Percentiles rank a stretch among this genome's conserved stretches.
These are phyloP conservation scores for Argentina anserina DNA, from an alignment of 306 rosid species.

Conservation along the genomic window DNA sequence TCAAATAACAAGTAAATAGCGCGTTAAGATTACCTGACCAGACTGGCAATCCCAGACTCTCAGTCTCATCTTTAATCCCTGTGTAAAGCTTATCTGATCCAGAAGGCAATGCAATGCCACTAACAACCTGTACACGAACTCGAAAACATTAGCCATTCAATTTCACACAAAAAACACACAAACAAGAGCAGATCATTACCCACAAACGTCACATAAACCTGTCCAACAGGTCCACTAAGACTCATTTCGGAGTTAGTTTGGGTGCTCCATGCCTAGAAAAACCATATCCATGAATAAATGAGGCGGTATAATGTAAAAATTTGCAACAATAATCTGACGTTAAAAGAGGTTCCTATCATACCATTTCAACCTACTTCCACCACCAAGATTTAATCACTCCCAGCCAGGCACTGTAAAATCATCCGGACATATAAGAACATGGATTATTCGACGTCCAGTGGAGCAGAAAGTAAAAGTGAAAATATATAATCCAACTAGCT, in stretches of 20 bases:
- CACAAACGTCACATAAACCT: too few species aligned
- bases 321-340: slow-evolving; percentile 6
- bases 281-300: slow-evolving; percentile 27
- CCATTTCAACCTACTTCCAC: slow-evolving; percentile 94
- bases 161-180: too few species aligned
- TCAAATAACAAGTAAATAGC: not conserved
- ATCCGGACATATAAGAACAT: slow-evolving; percentile 11
- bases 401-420: slow-evolving; percentile 69
- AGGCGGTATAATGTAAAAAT: slow-evolving; percentile 16
- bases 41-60: slow-evolving; percentile 95
- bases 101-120: slow-evolving; percentile 81
- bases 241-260: too few species aligned
- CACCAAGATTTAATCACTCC: slow-evolving; percentile 59
- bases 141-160: too few species aligned
- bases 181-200: too few species aligned
- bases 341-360: slow-evolving; percentile 24
- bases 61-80: slow-evolving; percentile 84
- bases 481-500: not conserved
- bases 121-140: slow-evolving; percentile 58
- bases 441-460: not conserved
- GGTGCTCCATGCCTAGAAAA: not conserved
- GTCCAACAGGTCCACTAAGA: too few species aligned
- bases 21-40: slow-evolving; percentile 63
- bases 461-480: not conserved
- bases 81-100: slow-evolving; percentile 94